Evolutionary conservation across 768 basidiomycete species (phyloP), one percentile per base, ranked within the genome.

Genomic region (Termitomyces sp.): DNA sequence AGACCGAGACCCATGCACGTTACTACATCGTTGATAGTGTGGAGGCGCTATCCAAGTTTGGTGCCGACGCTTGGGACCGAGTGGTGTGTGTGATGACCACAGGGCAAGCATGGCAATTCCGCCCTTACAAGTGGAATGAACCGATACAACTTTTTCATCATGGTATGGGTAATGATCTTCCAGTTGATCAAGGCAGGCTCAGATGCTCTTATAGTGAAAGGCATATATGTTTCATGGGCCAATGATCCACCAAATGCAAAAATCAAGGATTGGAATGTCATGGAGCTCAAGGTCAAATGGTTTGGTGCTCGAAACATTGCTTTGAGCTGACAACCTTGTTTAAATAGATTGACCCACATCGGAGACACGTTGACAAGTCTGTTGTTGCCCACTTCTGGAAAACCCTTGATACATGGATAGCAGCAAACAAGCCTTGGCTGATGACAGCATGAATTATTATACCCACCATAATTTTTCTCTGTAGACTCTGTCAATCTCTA

Each of bases 41-140:
- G 0, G 96, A 99, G 67, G 94, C 96, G 1, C 77, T 99, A 29
- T 83, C 85, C 38, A 98, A 98, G 74, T 95, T 99, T 65, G 91
- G 91, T 5, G 80, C 89, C 4, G 96, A 97, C 62, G 91, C 94
- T 2, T 98, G 96, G 96, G 95, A 98, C 59, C 85, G 96, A 42
- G 97, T 99, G 5, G 89, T 97, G 4, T 97, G 96, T 66, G 96
- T 99, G 15, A 89, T 97, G 86, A 98, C 97, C 9, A 99, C 97
- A 0, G 97, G 97, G 1, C 96, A 98, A 67, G 89, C 91, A 37
- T 98, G 97, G 97, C 97, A 99, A 72, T 99, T 99, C 76, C 81
- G 88, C 60, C 90, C 92, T 17, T 98, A 98, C 77, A 96, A 96
- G 71, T 99, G 96, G 96, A 87, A 83, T 54, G 95, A 98, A 69